Evolutionary conservation across 352 stramenopile genomes (phyloP).

Genomic region (Phytophthora chlamydospora): DNA sequence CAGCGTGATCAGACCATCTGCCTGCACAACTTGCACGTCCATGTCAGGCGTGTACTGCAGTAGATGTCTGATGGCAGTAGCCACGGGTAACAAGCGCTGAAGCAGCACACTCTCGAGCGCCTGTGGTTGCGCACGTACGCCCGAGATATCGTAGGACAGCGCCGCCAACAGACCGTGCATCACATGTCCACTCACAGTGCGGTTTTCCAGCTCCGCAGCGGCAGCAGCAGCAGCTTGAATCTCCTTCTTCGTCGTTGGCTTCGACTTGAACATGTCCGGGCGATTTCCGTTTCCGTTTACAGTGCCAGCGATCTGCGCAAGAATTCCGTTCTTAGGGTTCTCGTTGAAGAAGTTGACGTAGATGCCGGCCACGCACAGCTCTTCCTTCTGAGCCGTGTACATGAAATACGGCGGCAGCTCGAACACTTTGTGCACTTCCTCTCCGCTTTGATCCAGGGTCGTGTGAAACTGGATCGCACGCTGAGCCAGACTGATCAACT

Average conservation of each 20-base stretch:
- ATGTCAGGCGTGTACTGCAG: conserved; percentile 86
- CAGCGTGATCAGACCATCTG: conserved; percentile 73
- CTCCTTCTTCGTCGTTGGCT: conserved; percentile 44
- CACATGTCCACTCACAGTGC: conserved; percentile 66
- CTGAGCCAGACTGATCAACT: conserved; percentile 71
- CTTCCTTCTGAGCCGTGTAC: conserved; percentile 83
- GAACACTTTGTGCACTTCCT: conserved; percentile 76
- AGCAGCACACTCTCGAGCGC: conserved; percentile 72
- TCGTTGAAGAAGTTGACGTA: conserved; percentile 92
- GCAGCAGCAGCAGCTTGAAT: conserved; percentile 43
- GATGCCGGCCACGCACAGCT: conserved; percentile 85
- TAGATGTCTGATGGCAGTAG: conserved; percentile 80
- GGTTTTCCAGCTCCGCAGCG: conserved; percentile 43
- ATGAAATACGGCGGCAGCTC: conserved; percentile 77
- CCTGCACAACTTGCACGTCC: conserved; percentile 82
- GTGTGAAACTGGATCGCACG: conserved; percentile 78
- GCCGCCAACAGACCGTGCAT: conserved; percentile 76
- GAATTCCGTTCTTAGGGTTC: conserved; percentile 74
- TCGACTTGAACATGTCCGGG: conserved; percentile 31
- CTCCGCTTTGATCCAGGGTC: conserved; percentile 54
- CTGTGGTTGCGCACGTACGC: conserved; percentile 72
- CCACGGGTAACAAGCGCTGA: conserved; percentile 75
- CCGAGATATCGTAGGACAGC: conserved; percentile 74
- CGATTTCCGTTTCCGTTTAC: conserved; percentile 48
- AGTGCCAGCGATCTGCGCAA: conserved; percentile 78